Evolutionary conservation across 2,329 filamentous ascomycete species (phyloP).

Genomic region (Hypoxylon sp.): DNA sequence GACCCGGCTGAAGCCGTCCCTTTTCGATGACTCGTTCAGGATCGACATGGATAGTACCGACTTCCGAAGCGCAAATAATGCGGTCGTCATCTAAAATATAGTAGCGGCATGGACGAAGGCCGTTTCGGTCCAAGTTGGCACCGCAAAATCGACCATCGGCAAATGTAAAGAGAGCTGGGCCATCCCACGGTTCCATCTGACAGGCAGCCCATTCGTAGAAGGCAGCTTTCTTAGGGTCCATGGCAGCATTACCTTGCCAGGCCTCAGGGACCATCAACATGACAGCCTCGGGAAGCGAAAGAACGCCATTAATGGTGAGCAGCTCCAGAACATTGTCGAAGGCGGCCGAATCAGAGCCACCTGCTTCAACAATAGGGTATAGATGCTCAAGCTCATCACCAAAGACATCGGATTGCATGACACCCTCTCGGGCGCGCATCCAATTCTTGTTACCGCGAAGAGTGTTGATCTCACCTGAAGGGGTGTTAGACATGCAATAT

Average conservation of each 20-base stretch:
- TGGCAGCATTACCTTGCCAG: constrained; percentile 92
- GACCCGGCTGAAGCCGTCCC: constrained; percentile 91
- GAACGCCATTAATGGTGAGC: constrained; percentile 93
- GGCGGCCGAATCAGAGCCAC: constrained; percentile 95
- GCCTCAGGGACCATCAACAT: constrained; percentile 99
- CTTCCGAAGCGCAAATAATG: constrained; percentile 97
- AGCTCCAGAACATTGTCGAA: constrained; percentile 98
- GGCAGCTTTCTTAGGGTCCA: constrained; percentile 95
- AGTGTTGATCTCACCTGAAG: constrained; percentile 89
- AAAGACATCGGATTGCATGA: constrained; percentile 93
- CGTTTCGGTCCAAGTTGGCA: constrained; percentile 96
- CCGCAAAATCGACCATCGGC: constrained; percentile 96
- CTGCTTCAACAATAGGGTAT: constrained; percentile 96
- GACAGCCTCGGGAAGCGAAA: constrained; percentile 94
- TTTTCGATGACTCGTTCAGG: constrained; percentile 93
- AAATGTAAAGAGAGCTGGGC: constrained; percentile 96
- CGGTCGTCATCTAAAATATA: constrained; percentile 97
- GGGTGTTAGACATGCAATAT: constrained; percentile 41
- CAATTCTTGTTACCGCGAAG: constrained; percentile 99
- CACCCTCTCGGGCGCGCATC: constrained; percentile 97
- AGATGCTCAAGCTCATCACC: constrained; percentile 91
- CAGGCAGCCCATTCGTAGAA: constrained; percentile 99
- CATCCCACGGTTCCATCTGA: constrained; percentile 99
- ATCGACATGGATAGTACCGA: constrained; percentile 92
- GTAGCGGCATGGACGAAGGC: constrained; percentile 94